phyloP scores from a whole-genome alignment of 371 early-diverging fungal genomes.

The Mortierella polycephala region DNA sequence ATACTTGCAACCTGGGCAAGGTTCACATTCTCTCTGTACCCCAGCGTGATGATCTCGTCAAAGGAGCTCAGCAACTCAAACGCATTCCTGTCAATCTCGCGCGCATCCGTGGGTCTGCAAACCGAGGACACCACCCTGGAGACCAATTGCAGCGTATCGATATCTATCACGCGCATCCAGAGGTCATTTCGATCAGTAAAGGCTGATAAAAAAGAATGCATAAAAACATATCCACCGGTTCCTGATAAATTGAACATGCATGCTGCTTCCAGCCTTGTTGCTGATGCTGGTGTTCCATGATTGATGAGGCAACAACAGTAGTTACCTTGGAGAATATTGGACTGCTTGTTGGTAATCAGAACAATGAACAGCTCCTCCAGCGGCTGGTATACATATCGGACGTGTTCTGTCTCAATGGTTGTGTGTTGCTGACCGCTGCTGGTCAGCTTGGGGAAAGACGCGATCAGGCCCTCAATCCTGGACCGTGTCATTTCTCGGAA shows the following conservation, averaged over 20 bases:
- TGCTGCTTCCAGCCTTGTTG: not conserved
- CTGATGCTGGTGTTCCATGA: not conserved
- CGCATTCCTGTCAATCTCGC: constrained; percentile 72
- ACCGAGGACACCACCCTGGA: constrained; percentile 93
- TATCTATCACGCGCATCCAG: constrained; percentile 59
- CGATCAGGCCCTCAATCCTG: constrained; percentile 94
- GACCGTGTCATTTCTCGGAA: constrained; percentile 95
- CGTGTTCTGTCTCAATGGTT: constrained; percentile 94
- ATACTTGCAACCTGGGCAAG: constrained; percentile 91
- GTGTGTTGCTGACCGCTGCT: constrained; percentile 93
- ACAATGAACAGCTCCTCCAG: constrained; percentile 89
- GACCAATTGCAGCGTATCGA: constrained; percentile 90
- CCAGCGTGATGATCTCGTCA: constrained; percentile 95
- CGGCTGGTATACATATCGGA: constrained; percentile 97
- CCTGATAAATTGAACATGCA: not conserved
- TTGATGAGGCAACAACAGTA: not conserved
- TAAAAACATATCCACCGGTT: not conserved
- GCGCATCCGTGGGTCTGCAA: constrained; percentile 85
- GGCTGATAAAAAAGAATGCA: not conserved
- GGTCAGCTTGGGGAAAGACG: constrained; percentile 95
- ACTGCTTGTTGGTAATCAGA: constrained; percentile 65
- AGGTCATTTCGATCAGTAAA: not conserved
- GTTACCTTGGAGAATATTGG: constrained; percentile 92
- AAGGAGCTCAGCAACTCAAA: constrained; percentile 94
- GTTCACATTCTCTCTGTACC: constrained; percentile 79